These are phyloP conservation scores for Sporothrix sp. DNA, from an alignment of 2,329 filamentous ascomycete species.

Conservation along the genomic window DNA sequence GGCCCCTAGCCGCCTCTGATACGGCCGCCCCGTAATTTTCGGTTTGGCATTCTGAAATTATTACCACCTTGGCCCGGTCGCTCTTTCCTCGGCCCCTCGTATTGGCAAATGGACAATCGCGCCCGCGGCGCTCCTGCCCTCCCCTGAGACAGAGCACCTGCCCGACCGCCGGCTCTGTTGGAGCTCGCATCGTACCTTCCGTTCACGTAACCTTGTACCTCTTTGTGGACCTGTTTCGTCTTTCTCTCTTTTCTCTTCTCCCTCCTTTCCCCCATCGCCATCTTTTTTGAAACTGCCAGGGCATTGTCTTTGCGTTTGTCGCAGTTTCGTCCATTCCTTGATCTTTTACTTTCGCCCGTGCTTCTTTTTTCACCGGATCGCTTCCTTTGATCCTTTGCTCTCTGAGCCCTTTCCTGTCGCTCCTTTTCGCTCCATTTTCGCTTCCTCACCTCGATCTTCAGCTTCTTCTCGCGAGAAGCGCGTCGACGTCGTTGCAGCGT, in stretches of 20 bases:
- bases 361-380: background rate
- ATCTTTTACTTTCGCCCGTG: background rate
- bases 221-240: conserved; percentile 2
- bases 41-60: background rate
- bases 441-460: background rate
- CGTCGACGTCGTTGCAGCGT: no score
- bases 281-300: conserved; percentile 2
- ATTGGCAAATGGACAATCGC: conserved; percentile 4
- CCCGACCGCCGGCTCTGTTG: background rate
- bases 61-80: background rate
- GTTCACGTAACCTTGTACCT: background rate
- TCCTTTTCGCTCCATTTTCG: background rate
- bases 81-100: conserved; percentile 1
- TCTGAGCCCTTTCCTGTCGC: background rate
- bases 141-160: background rate
- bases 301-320: background rate
- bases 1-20: conserved; percentile 9
- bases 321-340: conserved; percentile 3
- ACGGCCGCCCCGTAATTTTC: conserved; percentile 9
- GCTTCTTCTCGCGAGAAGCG: no score
- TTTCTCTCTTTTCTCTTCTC: conserved; percentile 2
- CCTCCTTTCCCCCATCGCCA: background rate
- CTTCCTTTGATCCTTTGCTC: background rate
- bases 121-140: conserved; percentile 1
- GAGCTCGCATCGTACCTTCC: no score